Base-by-base conservation (phyloP, 768 basidiomycete genomes). In the Amyloporia xantha region DNA sequence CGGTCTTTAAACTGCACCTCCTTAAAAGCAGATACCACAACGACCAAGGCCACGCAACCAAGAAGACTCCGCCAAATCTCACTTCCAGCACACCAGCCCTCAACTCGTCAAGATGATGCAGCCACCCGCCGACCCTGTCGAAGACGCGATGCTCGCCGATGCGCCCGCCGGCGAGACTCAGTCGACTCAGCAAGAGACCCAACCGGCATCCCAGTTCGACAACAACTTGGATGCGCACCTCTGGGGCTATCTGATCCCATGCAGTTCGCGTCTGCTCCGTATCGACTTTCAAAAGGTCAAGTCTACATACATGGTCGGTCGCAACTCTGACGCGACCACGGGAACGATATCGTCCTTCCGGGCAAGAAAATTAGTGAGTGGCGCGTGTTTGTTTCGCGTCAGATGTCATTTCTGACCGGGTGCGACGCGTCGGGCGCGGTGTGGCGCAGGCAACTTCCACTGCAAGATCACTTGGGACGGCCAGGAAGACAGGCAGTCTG, bases 221-320 rank as follows among this genome's bases (percentile, higher is more conserved):
- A 26, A 47, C 21, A 59, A 58, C 17, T 39, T 47, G 46, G 62
- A 66, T 25, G 17, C 49, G 5, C 65, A 75, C 43, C 76, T 87
- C 48, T 89, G 84, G 84, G 86, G 84, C 11, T 84, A 74, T 55
- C 75, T 89, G 44, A 76, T 81, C 39, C 85, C 86, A 4, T 84
- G 81, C 58, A 78, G 71, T 55, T 54, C 68, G 21, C 53, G 62
- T 2, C 65, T 84, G 5, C 66, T 65, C 19, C 76, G 82, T 27
- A 73, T 87, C 44, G 82, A 86, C 54, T 77, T 88, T 51, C 77
- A 71, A 69, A 83, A 76, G 57, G 55, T 74, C 35, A 66, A 71
- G 23, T 71, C 71, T 0, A 65, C 58, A 17, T 77, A 79, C 54
- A 69, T 61, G 20, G 63, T 89, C 53, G 86, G 86, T 23, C 74